Percentiles rank a stretch among this genome's conserved stretches.
Conservation (phyloP, 1,139 yeast genomes). For the Eremothecium coryli region DNA sequence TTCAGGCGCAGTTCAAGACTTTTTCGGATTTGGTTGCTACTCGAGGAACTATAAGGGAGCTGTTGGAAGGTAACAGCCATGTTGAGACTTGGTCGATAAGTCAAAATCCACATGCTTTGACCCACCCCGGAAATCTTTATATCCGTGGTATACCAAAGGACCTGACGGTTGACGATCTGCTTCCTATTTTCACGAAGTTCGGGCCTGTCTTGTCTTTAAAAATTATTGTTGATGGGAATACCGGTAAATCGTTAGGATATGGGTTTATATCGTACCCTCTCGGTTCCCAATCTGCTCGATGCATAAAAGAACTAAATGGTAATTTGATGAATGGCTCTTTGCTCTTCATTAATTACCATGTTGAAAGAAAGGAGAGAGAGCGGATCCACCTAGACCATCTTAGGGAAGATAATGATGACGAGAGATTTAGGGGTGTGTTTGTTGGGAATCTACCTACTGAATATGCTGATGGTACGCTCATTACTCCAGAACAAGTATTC, state of each 20-base stretch:
- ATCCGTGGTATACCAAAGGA: slow-evolving; percentile 41
- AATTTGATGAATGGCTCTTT: slow-evolving; percentile 32
- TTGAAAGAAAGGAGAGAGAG: slow-evolving; percentile 44
- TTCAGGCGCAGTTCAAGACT: slow-evolving; percentile 26
- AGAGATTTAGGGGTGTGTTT: slow-evolving; percentile 26
- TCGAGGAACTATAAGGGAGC: slow-evolving; percentile 9
- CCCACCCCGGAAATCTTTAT: slow-evolving; percentile 60
- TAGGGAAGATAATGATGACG: slow-evolving; percentile 22
- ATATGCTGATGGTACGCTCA: slow-evolving; percentile 9
- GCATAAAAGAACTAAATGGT: slow-evolving; percentile 38
- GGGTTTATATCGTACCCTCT: slow-evolving; percentile 40
- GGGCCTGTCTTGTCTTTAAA: slow-evolving; percentile 40
- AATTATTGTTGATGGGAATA: slow-evolving; percentile 34
- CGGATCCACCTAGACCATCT: slow-evolving; percentile 23
- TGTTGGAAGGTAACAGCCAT: slow-evolving; percentile 6
- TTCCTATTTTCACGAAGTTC: slow-evolving; percentile 34
- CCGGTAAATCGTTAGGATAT: slow-evolving; percentile 37
- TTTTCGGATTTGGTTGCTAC: slow-evolving; percentile 10
- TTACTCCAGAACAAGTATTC: slow-evolving; percentile 19
- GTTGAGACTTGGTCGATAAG: slow-evolving; percentile 25
- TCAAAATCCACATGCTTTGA: slow-evolving; percentile 35
- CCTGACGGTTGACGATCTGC: slow-evolving; percentile 35
- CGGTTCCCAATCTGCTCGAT: slow-evolving; percentile 37
- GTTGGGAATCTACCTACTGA: slow-evolving; percentile 26
- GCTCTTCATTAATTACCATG: slow-evolving; percentile 42